These are phyloP conservation scores for Fusarium sp. DNA, from an alignment of 2,329 filamentous ascomycete species.

Conservation along the genomic window DNA sequence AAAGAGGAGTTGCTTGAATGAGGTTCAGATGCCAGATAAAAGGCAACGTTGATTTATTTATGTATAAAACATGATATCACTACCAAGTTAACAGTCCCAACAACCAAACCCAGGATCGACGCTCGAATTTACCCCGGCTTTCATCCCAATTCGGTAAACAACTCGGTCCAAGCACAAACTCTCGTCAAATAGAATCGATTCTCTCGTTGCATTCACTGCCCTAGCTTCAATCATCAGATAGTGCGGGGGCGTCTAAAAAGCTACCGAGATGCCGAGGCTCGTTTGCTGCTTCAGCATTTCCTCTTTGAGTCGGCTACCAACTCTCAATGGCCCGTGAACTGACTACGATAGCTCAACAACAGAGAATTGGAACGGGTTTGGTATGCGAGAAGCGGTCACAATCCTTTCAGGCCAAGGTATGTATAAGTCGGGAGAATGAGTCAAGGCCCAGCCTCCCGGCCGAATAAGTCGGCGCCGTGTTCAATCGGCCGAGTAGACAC, in stretches of 20 bases:
- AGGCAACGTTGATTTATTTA: background rate
- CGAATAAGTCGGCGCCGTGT: constrained; percentile 30
- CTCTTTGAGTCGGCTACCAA: constrained; percentile 1
- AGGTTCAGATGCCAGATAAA: background rate
- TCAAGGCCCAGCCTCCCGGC: constrained; percentile 11
- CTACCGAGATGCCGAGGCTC: constrained; percentile 39
- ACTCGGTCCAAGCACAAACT: constrained; percentile 12
- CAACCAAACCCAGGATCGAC: constrained; percentile 7
- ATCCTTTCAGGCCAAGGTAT: too few species aligned
- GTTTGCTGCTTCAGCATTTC: background rate
- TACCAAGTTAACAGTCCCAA: background rate
- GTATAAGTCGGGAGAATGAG: background rate
- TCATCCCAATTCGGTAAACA: constrained; percentile 18
- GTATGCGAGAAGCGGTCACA: background rate
- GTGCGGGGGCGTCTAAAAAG: constrained; percentile 30
- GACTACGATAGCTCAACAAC: background rate
- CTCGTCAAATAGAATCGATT: constrained; percentile 14
- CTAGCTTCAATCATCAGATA: constrained; percentile 6
- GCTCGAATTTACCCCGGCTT: constrained; percentile 11
- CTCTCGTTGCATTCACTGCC: constrained; percentile 11
- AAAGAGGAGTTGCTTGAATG: background rate
- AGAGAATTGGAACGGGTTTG: background rate
- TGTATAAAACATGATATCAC: constrained; percentile 16
- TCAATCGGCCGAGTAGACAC: constrained; percentile 38
- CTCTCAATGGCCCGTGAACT: constrained; percentile 6